These are phyloP conservation scores for Orbilia blumenaviensis DNA, from an alignment of 2,329 filamentous ascomycete genomes.

Conservation along the genomic window DNA sequence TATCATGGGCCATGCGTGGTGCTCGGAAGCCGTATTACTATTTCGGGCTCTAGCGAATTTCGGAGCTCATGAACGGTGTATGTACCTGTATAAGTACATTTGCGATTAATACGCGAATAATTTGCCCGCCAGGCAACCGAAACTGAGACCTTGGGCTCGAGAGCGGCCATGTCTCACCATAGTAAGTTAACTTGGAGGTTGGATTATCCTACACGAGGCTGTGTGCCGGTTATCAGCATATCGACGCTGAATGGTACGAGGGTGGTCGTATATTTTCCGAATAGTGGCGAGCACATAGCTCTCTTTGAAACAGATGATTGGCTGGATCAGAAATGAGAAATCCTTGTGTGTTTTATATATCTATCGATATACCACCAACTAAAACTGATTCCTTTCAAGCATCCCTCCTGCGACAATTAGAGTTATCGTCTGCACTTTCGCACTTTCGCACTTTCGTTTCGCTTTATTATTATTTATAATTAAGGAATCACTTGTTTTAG, in stretches of 20 bases:
- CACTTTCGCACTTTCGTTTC: not conserved
- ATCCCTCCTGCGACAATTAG: not conserved
- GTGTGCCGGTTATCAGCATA: not conserved
- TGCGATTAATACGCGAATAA: not conserved
- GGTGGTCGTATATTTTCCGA: not conserved
- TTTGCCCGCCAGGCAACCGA: conserved; percentile 1
- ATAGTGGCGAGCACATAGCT: not conserved
- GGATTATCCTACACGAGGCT: not conserved
- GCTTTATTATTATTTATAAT: not conserved
- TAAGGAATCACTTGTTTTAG: not conserved
- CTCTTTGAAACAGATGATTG: not conserved
- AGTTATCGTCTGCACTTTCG: not conserved
- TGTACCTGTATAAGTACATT: not conserved
- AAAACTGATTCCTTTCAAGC: too few species aligned
- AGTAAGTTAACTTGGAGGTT: not conserved
- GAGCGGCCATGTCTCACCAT: conserved; percentile 2
- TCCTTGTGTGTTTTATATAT: not conserved
- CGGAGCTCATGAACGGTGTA: not conserved
- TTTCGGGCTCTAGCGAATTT: not conserved
- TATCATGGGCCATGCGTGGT: not conserved
- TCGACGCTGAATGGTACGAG: not conserved
- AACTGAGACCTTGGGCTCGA: not conserved
- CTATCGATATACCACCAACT: too few species aligned
- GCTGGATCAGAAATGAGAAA: not conserved
- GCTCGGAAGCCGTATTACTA: not conserved